Base-by-base conservation (phyloP, 352 stramenopile genomes). In the Globisporangium abappressorium region DNA sequence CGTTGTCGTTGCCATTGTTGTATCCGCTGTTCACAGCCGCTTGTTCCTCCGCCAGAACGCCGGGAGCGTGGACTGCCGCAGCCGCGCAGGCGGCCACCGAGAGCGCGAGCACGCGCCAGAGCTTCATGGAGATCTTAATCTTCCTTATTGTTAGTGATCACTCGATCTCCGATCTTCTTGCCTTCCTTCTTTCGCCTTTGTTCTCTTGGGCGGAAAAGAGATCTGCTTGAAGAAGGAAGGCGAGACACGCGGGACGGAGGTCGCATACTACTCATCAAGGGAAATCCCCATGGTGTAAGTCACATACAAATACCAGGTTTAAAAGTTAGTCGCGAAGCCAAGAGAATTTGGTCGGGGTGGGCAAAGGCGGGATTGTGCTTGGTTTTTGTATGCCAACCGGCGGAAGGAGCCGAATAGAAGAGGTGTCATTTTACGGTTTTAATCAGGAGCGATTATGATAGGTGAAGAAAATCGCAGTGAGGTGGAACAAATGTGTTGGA, bases 81-180 rank as follows among this genome's bases (percentile, higher is more conserved):
- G 30, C 30, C 24, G 53, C 61, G 3, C 28, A 43, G 30, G 33
- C 28, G 20, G 56, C 55, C n/a, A 28, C 33, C 51, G 65, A 49
- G 41, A 96, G 73, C 34, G 89, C 85, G 34, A 87, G 84, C 63
- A 84, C 77, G 30, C 85, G 87, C 87, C 85, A 93, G 26, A 96
- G 38, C 55, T 96, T 83, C 66, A 91, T 84, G 59, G 93, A 34
- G 51, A 34, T 63, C 24, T 51, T 49, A 5, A 20, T 47, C 41
- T 20, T 47, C 14, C 41, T 20, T 47, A 3, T 49, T 5, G 18
- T 24, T 51, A 3, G 43, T 51, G 43, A 51, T 51, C 20, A 24
- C 6, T 24, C 43, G 20, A n/a, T 51, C 43, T 2, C 6, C 5
- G 15, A 49, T 22, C 41, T 9, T n/a, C 41, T 49, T 20, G 7